These are phyloP conservation scores for Oryza glaberrima DNA, from an alignment of 176 grass and related monocot species.

Conservation along the genomic window DNA sequence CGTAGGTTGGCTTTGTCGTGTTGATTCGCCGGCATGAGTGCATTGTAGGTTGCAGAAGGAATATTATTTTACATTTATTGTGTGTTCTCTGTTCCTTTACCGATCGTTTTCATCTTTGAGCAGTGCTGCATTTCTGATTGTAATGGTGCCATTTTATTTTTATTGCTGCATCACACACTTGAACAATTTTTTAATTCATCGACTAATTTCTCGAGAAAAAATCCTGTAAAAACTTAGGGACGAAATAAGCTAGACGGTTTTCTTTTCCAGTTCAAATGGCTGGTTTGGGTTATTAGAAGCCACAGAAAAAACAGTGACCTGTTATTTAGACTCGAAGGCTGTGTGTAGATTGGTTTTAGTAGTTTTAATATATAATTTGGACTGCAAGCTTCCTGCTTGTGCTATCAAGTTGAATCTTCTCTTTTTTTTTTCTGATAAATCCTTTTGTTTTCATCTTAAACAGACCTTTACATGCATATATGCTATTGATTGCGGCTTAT, in stretches of 20 bases:
- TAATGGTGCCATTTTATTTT: not conserved
- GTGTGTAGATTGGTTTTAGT: slow-evolving; percentile 5
- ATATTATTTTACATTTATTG: not conserved
- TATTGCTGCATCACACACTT: not conserved
- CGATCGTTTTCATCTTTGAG: not conserved
- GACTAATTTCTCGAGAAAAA: slow-evolving; percentile 1
- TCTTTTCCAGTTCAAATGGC: not conserved
- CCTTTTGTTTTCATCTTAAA: slow-evolving; percentile 16
- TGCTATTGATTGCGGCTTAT: slow-evolving; percentile 41
- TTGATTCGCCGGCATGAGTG: not conserved
- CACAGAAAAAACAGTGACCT: not conserved
- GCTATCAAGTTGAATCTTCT: slow-evolving; percentile 26
- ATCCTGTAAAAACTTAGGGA: slow-evolving; percentile 1
- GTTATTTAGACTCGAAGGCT: not conserved
- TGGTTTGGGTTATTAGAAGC: not conserved
- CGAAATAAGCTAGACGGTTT: slow-evolving; percentile 5
- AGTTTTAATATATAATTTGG: slow-evolving; percentile 23
- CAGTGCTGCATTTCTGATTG: not conserved
- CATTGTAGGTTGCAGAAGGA: slow-evolving; percentile 4
- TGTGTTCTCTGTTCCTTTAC: not conserved
- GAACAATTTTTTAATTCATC: not conserved
- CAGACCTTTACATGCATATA: slow-evolving; percentile 27
- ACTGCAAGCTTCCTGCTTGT: not conserved
- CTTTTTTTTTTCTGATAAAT: not conserved
- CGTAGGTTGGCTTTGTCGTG: not conserved